phyloP scores from a whole-genome alignment of 208 protist species.

The Trypanosomatidae sp. region DNA sequence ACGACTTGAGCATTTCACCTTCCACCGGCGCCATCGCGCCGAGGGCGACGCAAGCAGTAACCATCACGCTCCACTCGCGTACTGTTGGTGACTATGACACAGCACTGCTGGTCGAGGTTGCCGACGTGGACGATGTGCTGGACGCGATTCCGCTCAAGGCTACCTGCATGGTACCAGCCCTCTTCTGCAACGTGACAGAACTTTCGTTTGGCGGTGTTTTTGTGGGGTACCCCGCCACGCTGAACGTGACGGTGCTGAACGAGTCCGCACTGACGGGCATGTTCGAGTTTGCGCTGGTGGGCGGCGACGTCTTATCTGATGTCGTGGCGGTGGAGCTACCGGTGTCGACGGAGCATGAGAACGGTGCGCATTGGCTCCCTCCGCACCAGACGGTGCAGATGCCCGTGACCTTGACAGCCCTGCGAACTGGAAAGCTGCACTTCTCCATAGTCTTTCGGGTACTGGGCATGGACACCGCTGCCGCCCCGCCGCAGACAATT shows the following conservation, averaged over 20 bases:
- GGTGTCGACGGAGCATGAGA: constrained; percentile 23
- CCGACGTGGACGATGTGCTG: constrained; percentile 89
- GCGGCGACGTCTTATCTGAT: constrained; percentile 37
- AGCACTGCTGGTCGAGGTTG: constrained; percentile 92
- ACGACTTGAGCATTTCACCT: constrained; percentile 80
- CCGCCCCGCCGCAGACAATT: constrained; percentile 42
- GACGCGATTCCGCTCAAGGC: constrained; percentile 87
- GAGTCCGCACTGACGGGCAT: constrained; percentile 89
- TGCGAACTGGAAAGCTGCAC: constrained; percentile 73
- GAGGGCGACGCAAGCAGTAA: constrained; percentile 49
- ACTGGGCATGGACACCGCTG: constrained; percentile 48
- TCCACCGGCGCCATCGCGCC: constrained; percentile 70
- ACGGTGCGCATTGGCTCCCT: constrained; percentile 26
- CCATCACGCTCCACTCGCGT: constrained; percentile 82
- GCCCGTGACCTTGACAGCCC: constrained; percentile 72
- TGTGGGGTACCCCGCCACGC: constrained; percentile 85
- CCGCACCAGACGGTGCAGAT: constrained; percentile 59
- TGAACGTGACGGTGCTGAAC: constrained; percentile 91
- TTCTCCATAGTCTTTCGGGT: constrained; percentile 84
- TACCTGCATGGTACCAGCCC: constrained; percentile 79
- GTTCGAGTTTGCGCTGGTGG: constrained; percentile 87
- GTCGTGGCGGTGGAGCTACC: constrained; percentile 27
- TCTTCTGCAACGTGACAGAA: constrained; percentile 58
- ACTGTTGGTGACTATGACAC: constrained; percentile 79
- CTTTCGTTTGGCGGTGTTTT: constrained; percentile 93